phyloP scores from a whole-genome alignment of 371 early-diverging fungal genomes.

The Mucor irregularis region DNA sequence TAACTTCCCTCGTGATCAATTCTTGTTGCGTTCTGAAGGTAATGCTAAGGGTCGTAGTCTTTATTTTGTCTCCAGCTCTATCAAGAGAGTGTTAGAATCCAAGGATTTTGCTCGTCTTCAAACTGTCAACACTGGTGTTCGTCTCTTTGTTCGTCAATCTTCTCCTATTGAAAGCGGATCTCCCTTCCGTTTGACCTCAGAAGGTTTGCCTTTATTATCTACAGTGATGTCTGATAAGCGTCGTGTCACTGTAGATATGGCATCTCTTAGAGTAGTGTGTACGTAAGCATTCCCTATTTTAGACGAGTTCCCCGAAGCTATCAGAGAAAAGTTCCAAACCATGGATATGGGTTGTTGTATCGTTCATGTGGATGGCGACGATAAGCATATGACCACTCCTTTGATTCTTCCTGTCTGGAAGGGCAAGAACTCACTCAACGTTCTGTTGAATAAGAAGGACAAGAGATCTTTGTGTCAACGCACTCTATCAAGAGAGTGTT shows the following conservation, averaged over 20 bases:
- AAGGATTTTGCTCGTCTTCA: constrained; percentile 69
- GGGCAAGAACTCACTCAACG: constrained; percentile 67
- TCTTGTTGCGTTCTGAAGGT: constrained; percentile 78
- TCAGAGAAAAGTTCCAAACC: not conserved
- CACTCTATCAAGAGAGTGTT: constrained; percentile 70
- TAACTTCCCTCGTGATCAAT: constrained; percentile 77
- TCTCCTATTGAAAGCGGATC: constrained; percentile 56
- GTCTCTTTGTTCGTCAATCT: constrained; percentile 78
- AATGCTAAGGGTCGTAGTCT: constrained; percentile 70
- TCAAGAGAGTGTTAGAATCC: constrained; percentile 71
- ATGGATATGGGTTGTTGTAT: constrained; percentile 61
- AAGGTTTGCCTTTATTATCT: constrained; percentile 73
- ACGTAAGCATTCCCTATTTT: constrained; percentile 62
- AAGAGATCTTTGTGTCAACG: constrained; percentile 49
- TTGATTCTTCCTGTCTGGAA: constrained; percentile 76
- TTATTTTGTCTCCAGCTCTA: constrained; percentile 79
- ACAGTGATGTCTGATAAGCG: constrained; percentile 59
- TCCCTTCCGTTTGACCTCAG: constrained; percentile 77
- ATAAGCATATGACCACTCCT: constrained; percentile 36
- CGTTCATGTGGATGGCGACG: constrained; percentile 54
- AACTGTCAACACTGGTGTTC: constrained; percentile 89
- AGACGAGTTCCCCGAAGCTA: constrained; percentile 35
- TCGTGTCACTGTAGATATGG: constrained; percentile 49
- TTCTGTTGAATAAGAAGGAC: constrained; percentile 77
- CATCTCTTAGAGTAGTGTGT: constrained; percentile 59